Percentiles rank a stretch among this genome's conserved stretches.
These are phyloP conservation scores for Echria macrotheca DNA, from an alignment of 495 filamentous ascomycete genomes.

Conservation along the genomic window DNA sequence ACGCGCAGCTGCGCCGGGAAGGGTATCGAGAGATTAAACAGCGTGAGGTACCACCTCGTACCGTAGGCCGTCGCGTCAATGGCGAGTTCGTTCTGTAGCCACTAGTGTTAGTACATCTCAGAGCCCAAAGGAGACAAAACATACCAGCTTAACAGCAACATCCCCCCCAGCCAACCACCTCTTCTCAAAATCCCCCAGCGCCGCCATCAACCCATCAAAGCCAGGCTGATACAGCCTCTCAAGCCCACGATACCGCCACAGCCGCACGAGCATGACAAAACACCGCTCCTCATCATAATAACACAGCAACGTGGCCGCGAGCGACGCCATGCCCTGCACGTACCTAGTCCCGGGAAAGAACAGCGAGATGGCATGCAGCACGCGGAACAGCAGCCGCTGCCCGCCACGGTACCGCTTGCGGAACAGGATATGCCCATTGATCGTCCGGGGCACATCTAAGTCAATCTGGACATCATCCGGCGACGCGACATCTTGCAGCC, in stretches of 20 bases:
- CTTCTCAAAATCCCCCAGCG: constrained; percentile 81
- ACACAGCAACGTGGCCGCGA: constrained; percentile 88
- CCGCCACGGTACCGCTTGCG: constrained; percentile 83
- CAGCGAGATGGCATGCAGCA: constrained; percentile 81
- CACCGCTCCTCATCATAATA: constrained; percentile 94
- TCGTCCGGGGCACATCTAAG: constrained; percentile 91
- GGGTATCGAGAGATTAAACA: constrained; percentile 96
- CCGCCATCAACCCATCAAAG: constrained; percentile 82
- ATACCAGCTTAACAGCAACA: constrained; percentile 72
- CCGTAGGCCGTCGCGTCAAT: constrained; percentile 90
- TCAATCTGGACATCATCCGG: constrained; percentile 97
- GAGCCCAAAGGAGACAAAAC: constrained; percentile 25
- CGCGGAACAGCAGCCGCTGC: constrained; percentile 86
- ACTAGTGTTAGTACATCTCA: constrained; percentile 4
- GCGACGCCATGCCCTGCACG: constrained; percentile 95
- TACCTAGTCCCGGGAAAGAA: constrained; percentile 92
- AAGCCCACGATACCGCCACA: constrained; percentile 86
- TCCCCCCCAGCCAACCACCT: constrained; percentile 75
- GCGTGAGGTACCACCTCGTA: constrained; percentile 93
- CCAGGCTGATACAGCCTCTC: constrained; percentile 78
- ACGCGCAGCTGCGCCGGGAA: constrained; percentile 96
- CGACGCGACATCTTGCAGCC: constrained; percentile 64
- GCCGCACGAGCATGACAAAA: constrained; percentile 89
- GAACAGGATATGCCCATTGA: constrained; percentile 97
- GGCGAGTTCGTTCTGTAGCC: constrained; percentile 62